A percentile compares a stretch with the other conserved stretches of the same genome.
Evolutionary conservation across 2,329 filamentous ascomycete genomes (phyloP).

Genomic region (Tolypocladium cylindrosporum): DNA sequence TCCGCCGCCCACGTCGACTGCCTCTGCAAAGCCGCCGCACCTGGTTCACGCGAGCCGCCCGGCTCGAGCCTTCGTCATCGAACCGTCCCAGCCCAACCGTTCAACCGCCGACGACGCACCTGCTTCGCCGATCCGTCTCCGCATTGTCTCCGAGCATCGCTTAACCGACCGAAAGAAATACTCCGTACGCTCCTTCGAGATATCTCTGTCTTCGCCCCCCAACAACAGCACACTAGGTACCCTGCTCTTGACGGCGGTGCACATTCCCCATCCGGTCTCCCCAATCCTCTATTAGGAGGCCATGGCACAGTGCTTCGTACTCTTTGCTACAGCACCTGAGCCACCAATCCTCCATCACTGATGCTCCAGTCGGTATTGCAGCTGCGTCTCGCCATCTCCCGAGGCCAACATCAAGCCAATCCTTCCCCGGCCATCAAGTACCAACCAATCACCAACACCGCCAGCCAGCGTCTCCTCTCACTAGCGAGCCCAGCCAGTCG

Average conservation of each 20-base stretch:
- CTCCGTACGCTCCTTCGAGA: not conserved
- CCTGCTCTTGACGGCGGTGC: not conserved
- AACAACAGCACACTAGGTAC: not conserved
- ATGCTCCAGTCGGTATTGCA: not conserved
- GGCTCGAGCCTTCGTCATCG: not conserved
- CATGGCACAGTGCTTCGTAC: conserved; percentile 7
- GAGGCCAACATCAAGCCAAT: not conserved
- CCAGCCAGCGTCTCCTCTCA: not conserved
- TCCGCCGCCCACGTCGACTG: not conserved
- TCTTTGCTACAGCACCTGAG: conserved; percentile 1
- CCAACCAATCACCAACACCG: not conserved
- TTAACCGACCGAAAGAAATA: not conserved
- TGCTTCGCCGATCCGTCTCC: not conserved
- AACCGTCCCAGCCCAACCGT: not conserved
- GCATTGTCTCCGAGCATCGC: not conserved
- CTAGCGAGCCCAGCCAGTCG: conserved; percentile 1
- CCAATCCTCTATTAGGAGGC: not conserved
- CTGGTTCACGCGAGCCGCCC: not conserved
- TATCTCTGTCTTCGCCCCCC: no score
- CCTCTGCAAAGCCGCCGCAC: not conserved
- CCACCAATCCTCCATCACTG: conserved; percentile 2
- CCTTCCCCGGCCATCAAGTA: not conserved
- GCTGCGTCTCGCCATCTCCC: not conserved
- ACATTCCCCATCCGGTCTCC: not conserved
- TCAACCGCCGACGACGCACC: not conserved